These are phyloP conservation scores for Phytophthora pisi DNA, from an alignment of 352 stramenopile genomes.

Conservation along the genomic window DNA sequence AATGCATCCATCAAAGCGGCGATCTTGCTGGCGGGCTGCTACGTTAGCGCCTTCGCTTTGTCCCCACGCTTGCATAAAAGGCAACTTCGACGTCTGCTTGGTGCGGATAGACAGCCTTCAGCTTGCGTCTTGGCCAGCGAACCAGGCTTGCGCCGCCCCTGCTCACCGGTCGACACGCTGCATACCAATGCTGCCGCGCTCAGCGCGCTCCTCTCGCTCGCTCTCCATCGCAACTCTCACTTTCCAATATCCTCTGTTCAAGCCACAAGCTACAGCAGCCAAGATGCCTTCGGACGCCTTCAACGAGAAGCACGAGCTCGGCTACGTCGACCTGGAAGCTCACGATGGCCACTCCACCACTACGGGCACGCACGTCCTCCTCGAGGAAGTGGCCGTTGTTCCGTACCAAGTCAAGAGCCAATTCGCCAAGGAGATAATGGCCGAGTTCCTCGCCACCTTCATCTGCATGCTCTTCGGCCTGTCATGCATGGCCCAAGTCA, in stretches of 20 bases:
- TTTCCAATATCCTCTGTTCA: conserved; percentile 24
- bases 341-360: conserved; percentile 28
- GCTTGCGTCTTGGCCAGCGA: conserved; percentile 16
- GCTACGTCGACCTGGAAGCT: conserved; percentile 30
- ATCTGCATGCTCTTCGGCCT: conserved; percentile 58
- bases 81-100: conserved; percentile 29
- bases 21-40: conserved; percentile 18
- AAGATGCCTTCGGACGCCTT: conserved; percentile 22
- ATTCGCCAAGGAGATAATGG: conserved; percentile 54
- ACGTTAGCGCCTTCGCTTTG: conserved; percentile 22
- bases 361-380: conserved; percentile 9
- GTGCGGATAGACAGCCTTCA: conserved; percentile 16
- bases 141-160: conserved; percentile 1
- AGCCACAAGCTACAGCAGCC: conserved; percentile 3
- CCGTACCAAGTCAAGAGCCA: conserved; percentile 34
- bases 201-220: not conserved
- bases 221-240: conserved; percentile 4
- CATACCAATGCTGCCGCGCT: conserved; percentile 20
- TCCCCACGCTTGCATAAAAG: conserved; percentile 22
- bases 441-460: conserved; percentile 63
- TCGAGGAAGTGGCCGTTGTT: conserved; percentile 4
- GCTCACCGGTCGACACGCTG: conserved; percentile 13
- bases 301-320: conserved; percentile 28
- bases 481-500: conserved; percentile 58
- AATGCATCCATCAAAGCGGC: conserved; percentile 20